These are phyloP conservation scores for Quercus rubra DNA, from an alignment of 306 rosid genomes.

Conservation along the genomic window DNA sequence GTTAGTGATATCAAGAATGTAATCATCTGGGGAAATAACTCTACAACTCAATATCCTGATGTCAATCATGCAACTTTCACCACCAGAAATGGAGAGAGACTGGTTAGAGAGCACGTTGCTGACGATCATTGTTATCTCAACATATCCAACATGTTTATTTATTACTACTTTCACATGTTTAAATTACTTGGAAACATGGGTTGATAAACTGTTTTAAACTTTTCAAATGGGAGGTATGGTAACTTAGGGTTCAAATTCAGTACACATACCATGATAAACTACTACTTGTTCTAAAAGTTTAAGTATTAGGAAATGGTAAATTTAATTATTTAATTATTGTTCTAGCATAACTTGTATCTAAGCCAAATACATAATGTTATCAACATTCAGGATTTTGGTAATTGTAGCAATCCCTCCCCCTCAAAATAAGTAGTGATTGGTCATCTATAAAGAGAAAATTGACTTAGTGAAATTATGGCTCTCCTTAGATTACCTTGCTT, in stretches of 20 bases:
- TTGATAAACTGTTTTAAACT: too few species aligned
- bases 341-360: background rate
- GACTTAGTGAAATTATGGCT: background rate
- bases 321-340: too few species aligned
- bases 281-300: too few species aligned
- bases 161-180: background rate
- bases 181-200: background rate
- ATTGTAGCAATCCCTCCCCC: background rate
- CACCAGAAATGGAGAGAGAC: slow-evolving; percentile 28
- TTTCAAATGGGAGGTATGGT: too few species aligned
- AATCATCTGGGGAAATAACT: slow-evolving; percentile 93
- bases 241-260: too few species aligned
- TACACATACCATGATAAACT: too few species aligned
- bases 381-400: background rate
- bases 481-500: background rate
- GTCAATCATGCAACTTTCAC: slow-evolving; percentile 72
- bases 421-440: background rate
- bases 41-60: slow-evolving; percentile 91
- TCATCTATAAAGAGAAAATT: background rate
- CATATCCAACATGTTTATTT: background rate
- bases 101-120: slow-evolving; percentile 46
- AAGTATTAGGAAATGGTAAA: too few species aligned
- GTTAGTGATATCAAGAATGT: slow-evolving; percentile 76
- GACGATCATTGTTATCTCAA: slow-evolving; percentile 65
- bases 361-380: background rate